Base-by-base conservation (phyloP, 805 yeast genomes). In the Lipomyces orientalis region DNA sequence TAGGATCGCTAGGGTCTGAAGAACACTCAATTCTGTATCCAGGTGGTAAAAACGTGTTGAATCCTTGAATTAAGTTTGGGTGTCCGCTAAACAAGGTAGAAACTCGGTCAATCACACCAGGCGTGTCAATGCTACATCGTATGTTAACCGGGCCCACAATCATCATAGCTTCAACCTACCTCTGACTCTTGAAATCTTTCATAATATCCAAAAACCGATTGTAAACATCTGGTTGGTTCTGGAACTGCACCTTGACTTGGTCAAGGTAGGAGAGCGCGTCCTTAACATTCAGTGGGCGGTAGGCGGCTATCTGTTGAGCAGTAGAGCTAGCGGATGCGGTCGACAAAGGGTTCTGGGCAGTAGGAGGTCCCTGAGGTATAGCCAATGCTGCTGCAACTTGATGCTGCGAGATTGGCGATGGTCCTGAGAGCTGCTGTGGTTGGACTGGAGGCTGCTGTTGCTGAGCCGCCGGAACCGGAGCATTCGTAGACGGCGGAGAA, bases 101-200 rank as follows among this genome's bases (percentile, higher is more conserved):
- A 0, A 95, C 99, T 66, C 99, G 84, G 78, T 94, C 97, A 76
- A 95, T 95, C 35, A 95, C 99, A 46, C 98, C 99, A 0, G 98
- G 99, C 0, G 99, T 95, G 78, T 95, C 98, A 74, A 95, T 93
- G 34, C 75, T 76, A 52, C 10, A 29, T 9, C 33, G 64, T 58
- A 49, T 52, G 65, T 52, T 35, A 37, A 16, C 43, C 22, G 25
- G 1, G n/a, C 3, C 37, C 60, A 59, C 12, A 43, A 43, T 57
- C 31, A 35, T 14, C 64, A 31, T 1, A 22, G 29, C 57, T 63
- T 49, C 54, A 37, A 71, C 87, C 69, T 79, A 84, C 87, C 87
- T 87, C 81, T 94, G 98, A 63, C 96, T 89, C 82, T 96, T 96
- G 82, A 95, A 96, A 77, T 96, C 99, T 81, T 96, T 96, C 99